Percentiles rank a stretch among this genome's conserved stretches.
Conservation (phyloP, 2,329 filamentous ascomycete genomes). For the Trichophyton verrucosum region DNA sequence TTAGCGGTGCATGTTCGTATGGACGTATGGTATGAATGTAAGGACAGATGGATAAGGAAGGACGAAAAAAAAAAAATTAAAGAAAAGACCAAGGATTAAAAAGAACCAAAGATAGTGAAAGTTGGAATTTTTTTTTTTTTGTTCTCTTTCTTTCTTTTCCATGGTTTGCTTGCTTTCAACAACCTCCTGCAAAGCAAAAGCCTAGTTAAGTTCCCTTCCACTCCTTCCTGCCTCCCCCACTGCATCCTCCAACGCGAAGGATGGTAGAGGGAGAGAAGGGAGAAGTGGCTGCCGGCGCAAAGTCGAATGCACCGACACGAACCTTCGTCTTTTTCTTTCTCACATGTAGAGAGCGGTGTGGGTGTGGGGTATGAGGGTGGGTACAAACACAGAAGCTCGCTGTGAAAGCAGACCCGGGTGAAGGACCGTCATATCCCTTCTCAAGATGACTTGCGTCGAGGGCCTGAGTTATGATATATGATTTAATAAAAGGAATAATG, state of each 20-base stretch:
- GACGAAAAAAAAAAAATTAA: not conserved
- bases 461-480: not conserved
- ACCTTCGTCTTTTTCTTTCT: constrained; percentile 2
- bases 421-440: not conserved
- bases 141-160: not conserved
- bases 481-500: not conserved
- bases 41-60: not conserved
- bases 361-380: no score
- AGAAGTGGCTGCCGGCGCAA: not conserved
- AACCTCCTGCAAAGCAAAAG: not conserved
- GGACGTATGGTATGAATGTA: not conserved
- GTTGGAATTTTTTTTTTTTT: not conserved
- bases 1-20: not conserved
- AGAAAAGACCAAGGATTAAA: not conserved
- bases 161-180: not conserved
- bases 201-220: not conserved
- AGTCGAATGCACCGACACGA: not conserved
- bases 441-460: constrained; percentile 1
- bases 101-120: not conserved
- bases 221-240: not conserved
- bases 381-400: not conserved
- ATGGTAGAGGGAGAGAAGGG: not conserved
- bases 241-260: not conserved
- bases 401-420: not conserved
- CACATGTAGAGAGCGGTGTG: not conserved